A percentile compares a stretch with the other conserved stretches of the same genome.
phyloP scores from a whole-genome alignment of 352 stramenopile genomes.

The Globisporangium orthogonon region DNA sequence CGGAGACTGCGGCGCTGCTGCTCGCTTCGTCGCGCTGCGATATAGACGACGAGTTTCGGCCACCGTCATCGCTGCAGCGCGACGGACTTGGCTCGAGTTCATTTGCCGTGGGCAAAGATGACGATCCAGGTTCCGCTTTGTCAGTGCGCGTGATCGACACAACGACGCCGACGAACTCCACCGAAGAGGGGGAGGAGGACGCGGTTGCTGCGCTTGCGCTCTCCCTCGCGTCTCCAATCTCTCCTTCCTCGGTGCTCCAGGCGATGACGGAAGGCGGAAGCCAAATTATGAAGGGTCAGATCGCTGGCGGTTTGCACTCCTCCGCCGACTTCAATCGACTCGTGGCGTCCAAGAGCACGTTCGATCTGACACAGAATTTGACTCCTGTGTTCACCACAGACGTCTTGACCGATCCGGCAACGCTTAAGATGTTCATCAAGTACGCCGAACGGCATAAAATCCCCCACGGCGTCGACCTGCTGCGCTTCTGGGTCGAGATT shows the following conservation, averaged over 20 bases:
- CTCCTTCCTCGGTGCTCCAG: neutral
- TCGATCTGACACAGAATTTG: constrained; percentile 68
- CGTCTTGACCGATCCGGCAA: constrained; percentile 62
- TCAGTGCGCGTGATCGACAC: neutral
- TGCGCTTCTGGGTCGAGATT: constrained; percentile 82
- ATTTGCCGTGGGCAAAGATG: too few relatives aligned
- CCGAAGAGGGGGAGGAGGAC: too few relatives aligned
- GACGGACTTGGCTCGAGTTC: too few relatives aligned
- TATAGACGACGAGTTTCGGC: neutral
- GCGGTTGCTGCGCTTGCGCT: neutral
- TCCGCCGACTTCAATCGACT: neutral
- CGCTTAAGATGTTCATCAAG: constrained; percentile 65
- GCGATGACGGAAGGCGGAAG: neutral
- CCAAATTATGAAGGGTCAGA: constrained; percentile 7
- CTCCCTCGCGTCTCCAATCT: neutral
- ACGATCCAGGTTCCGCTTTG: too few relatives aligned
- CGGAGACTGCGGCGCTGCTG: constrained; percentile 1
- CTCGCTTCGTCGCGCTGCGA: constrained; percentile 5
- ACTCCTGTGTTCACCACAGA: constrained; percentile 76
- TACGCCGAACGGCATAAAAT: constrained; percentile 58
- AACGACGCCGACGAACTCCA: neutral
- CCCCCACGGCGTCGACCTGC: constrained; percentile 44
- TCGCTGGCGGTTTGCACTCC: neutral
- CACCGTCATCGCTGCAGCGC: neutral
- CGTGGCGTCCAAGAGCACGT: constrained; percentile 7